Percentiles rank a stretch among this genome's conserved stretches.
These are phyloP conservation scores for Cordyceps pruinosa DNA, from an alignment of 2,329 filamentous ascomycete genomes.

Conservation along the genomic window DNA sequence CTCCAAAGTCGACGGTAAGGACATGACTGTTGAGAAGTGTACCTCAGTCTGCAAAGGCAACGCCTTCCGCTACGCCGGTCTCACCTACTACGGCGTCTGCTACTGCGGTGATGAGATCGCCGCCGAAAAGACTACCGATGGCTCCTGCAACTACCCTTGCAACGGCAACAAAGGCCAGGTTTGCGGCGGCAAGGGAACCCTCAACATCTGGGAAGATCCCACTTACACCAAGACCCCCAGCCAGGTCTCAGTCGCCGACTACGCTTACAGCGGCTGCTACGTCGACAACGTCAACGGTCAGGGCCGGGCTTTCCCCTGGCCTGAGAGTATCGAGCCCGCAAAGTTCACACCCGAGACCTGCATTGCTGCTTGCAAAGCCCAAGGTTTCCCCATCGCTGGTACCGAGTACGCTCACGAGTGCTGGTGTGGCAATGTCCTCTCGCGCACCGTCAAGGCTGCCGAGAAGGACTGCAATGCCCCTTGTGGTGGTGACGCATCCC, in stretches of 20 bases:
- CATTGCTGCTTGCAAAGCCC: constrained; percentile 33
- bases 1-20: constrained; percentile 28
- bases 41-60: constrained; percentile 45
- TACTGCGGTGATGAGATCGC: constrained; percentile 46
- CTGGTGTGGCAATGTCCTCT: constrained; percentile 47
- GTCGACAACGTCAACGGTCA: constrained; percentile 32
- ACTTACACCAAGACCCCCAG: constrained; percentile 39
- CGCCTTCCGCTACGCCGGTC: constrained; percentile 43
- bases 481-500: constrained; percentile 41
- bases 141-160: constrained; percentile 52
- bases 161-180: constrained; percentile 36
- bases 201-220: constrained; percentile 44
- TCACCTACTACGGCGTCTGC: constrained; percentile 46
- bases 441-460: constrained; percentile 34
- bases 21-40: constrained; percentile 44
- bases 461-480: constrained; percentile 39
- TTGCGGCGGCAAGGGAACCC: constrained; percentile 40
- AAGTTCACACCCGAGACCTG: constrained; percentile 38
- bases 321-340: constrained; percentile 28
- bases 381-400: constrained; percentile 42
- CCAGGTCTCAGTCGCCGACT: constrained; percentile 43
- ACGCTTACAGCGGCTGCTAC: constrained; percentile 57
- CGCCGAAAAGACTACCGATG: constrained; percentile 43
- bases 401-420: constrained; percentile 41
- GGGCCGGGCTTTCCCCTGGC: constrained; percentile 40